phyloP scores from a whole-genome alignment of 2,329 filamentous ascomycete genomes.

The Periglandula ipomoeae region DNA sequence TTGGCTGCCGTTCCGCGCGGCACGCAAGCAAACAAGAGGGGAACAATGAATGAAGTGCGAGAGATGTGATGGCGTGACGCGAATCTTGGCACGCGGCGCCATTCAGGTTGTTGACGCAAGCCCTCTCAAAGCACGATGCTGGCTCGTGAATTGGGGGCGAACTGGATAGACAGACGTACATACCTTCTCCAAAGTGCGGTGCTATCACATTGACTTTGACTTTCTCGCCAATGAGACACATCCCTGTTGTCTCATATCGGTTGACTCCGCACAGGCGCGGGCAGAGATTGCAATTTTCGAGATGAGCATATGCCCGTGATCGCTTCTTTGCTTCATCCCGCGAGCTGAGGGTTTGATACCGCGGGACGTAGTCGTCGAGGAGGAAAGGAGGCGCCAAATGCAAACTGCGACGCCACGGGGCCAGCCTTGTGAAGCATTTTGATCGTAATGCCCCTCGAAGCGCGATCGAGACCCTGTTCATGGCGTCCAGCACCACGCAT shows the following conservation, averaged over 20 bases:
- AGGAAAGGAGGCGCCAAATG: constrained; percentile 58
- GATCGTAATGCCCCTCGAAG: background rate
- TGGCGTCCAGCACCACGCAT: background rate
- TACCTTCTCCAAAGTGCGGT: constrained; percentile 72
- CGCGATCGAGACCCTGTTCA: background rate
- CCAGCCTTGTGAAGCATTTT: background rate
- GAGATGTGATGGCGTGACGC: background rate
- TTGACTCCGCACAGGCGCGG: constrained; percentile 71
- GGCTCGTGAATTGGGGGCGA: background rate
- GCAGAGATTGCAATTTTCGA: constrained; percentile 73
- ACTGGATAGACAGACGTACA: constrained; percentile 10
- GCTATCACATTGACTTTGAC: constrained; percentile 79
- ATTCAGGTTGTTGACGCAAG: background rate
- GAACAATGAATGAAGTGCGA: background rate
- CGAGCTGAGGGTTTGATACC: constrained; percentile 60
- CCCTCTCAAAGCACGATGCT: background rate
- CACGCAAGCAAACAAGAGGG: background rate
- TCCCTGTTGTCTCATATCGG: constrained; percentile 67
- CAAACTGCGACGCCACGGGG: constrained; percentile 21
- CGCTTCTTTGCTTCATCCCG: constrained; percentile 65
- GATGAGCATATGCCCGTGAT: constrained; percentile 62
- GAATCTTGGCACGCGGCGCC: background rate
- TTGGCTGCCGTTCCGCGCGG: background rate
- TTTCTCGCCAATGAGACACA: constrained; percentile 67
- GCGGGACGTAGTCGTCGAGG: constrained; percentile 63